Conservation (phyloP, 2,329 filamentous ascomycete species). For the Aschersonia sp. region DNA sequence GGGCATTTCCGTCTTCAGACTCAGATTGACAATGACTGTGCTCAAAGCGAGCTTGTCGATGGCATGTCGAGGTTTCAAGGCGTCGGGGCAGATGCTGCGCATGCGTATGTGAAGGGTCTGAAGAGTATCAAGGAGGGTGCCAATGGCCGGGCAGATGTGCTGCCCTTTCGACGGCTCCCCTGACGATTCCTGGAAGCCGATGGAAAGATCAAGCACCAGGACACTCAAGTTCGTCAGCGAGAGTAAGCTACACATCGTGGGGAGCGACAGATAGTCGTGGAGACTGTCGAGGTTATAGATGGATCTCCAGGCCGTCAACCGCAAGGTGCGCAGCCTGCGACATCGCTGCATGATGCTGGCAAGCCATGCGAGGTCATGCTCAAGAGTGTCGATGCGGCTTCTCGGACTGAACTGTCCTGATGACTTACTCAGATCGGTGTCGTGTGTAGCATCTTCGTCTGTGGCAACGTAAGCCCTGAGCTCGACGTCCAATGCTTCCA, state of each 20-base stretch:
- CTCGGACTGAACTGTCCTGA: neutral
- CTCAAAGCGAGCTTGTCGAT: slow-evolving; percentile 3
- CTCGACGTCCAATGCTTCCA: slow-evolving; percentile 5
- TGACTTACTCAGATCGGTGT: slow-evolving; percentile 2
- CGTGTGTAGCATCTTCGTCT: neutral
- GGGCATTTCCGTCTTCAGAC: slow-evolving; percentile 1
- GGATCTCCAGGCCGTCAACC: slow-evolving; percentile 3
- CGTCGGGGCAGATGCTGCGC: slow-evolving; percentile 8
- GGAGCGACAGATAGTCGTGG: slow-evolving; percentile 5
- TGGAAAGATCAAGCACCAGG: slow-evolving; percentile 6
- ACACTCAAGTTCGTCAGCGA: slow-evolving; percentile 6
- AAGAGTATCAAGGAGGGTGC: slow-evolving; percentile 6
- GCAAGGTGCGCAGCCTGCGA: slow-evolving; percentile 4
- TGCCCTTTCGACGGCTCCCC: neutral
- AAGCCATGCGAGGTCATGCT: slow-evolving; percentile 6
- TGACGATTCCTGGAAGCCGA: slow-evolving; percentile 1
- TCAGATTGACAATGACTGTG: slow-evolving; percentile 6
- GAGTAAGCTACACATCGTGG: slow-evolving; percentile 6
- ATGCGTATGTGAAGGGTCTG: slow-evolving; percentile 7
- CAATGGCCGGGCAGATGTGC: slow-evolving; percentile 7
- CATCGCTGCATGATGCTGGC: slow-evolving; percentile 3
- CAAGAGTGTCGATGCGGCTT: neutral
- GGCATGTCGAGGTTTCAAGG: slow-evolving; percentile 5
- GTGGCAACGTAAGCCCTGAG: neutral
- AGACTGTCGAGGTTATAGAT: neutral